A percentile compares a stretch with the other conserved stretches of the same genome.
These are phyloP conservation scores for Cutaneotrichosporon cyanovorans DNA, from an alignment of 1,284 basidiomycete species.

Conservation along the genomic window DNA sequence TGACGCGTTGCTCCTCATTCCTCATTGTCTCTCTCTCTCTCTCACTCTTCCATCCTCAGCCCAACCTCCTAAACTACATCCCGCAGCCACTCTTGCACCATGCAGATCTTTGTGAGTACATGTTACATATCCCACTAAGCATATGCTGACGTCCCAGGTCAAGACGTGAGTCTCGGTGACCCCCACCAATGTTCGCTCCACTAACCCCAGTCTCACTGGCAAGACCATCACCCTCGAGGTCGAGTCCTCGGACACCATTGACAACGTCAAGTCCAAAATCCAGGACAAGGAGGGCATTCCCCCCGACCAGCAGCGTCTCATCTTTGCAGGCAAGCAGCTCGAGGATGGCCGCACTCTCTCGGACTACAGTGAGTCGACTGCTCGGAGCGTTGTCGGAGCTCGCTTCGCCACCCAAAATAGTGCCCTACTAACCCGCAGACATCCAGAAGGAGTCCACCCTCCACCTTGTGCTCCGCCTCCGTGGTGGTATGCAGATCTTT, in stretches of 20 bases:
- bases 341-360: constrained; percentile 84
- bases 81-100: too few relatives aligned
- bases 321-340: constrained; percentile 97
- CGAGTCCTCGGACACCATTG: constrained; percentile 84
- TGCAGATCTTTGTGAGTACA: constrained; percentile 30
- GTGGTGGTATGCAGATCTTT: constrained; percentile 75
- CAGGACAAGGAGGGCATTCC: constrained; percentile 88
- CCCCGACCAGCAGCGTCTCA: constrained; percentile 86
- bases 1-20: too few relatives aligned
- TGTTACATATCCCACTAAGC: too few relatives aligned
- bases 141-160: too few relatives aligned
- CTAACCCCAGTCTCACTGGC: too few relatives aligned
- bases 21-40: not conserved
- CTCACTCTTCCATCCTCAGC: constrained; percentile 2
- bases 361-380: constrained; percentile 63
- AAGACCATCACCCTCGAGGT: constrained; percentile 98
- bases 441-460: constrained; percentile 96
- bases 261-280: constrained; percentile 95
- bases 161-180: constrained; percentile 13
- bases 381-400: not conserved
- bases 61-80: not conserved
- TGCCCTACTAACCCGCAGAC: too few relatives aligned
- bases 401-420: too few relatives aligned
- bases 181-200: too few relatives aligned
- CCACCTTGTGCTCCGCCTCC: constrained; percentile 82